Conservation (phyloP, 2,329 filamentous ascomycete genomes). For the Calycina marina region DNA sequence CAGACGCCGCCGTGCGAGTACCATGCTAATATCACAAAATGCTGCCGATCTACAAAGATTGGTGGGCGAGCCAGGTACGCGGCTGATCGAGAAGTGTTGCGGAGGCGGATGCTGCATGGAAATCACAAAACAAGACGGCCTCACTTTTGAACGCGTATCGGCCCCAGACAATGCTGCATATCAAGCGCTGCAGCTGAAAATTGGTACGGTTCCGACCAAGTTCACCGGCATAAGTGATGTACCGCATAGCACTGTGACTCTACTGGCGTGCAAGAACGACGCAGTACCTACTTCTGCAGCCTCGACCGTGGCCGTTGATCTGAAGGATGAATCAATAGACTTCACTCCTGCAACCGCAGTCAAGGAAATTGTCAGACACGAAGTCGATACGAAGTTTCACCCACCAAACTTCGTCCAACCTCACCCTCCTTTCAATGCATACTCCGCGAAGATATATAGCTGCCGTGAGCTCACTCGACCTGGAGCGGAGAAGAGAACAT, state of each 20-base stretch:
- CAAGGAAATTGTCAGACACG: constrained; percentile 5
- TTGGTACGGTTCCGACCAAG: constrained; percentile 58
- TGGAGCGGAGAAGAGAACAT: constrained; percentile 91
- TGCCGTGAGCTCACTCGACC: constrained; percentile 74
- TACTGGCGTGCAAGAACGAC: constrained; percentile 40
- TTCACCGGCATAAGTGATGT: constrained; percentile 59
- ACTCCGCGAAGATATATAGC: constrained; percentile 73
- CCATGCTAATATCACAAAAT: constrained; percentile 49
- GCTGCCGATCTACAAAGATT: constrained; percentile 47
- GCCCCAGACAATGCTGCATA: constrained; percentile 76
- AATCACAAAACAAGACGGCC: constrained; percentile 27
- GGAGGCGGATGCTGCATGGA: constrained; percentile 50
- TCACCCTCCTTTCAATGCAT: constrained; percentile 85
- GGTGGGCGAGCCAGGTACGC: constrained; percentile 47
- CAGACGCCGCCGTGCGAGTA: constrained; percentile 46
- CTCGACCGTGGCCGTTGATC: constrained; percentile 29
- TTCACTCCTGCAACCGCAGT: constrained; percentile 18
- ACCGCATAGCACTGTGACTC: constrained; percentile 60
- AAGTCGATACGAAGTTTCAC: constrained; percentile 45
- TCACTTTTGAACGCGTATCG: constrained; percentile 37
- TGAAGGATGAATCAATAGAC: constrained; percentile 19
- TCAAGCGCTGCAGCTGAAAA: constrained; percentile 59
- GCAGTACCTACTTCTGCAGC: constrained; percentile 28
- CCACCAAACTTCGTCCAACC: constrained; percentile 87
- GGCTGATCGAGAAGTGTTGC: constrained; percentile 47